Conservation (phyloP, 164 flowering plant species). For the Umbilicus rupestris region DNA sequence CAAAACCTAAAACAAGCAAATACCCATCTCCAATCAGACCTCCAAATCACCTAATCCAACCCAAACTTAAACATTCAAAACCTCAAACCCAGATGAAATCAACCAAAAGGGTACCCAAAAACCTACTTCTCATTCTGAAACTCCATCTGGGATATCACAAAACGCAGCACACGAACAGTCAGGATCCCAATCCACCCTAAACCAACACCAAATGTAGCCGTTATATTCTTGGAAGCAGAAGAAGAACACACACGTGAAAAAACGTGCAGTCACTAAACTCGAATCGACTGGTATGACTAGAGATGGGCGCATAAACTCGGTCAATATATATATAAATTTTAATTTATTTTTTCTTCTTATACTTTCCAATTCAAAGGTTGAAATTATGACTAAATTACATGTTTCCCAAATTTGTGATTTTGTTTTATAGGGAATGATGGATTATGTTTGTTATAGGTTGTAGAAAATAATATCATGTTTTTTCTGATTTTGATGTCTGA, state of each 20-base stretch:
- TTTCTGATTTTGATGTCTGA: no score
- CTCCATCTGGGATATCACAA: background rate
- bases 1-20: no score
- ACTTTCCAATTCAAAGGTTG: background rate
- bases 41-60: background rate
- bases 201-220: background rate
- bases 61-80: background rate
- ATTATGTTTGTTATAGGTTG: background rate
- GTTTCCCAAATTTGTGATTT: background rate
- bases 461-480: background rate
- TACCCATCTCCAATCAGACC: no score
- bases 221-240: no score
- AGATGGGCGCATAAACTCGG: background rate
- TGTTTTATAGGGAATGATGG: background rate
- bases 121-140: background rate
- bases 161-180: background rate
- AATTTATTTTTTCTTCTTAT: background rate
- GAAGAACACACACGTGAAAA: no score
- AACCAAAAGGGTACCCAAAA: constrained; percentile 1
- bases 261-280: background rate
- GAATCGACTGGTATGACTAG: background rate
- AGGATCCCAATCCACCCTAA: no score
- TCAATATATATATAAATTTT: background rate
- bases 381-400: background rate
- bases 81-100: constrained; percentile 2